Percentiles rank a stretch among this genome's conserved stretches.
phyloP scores from a whole-genome alignment of 2,329 filamentous ascomycete genomes.

The Byssoonygena ceratinophila region DNA sequence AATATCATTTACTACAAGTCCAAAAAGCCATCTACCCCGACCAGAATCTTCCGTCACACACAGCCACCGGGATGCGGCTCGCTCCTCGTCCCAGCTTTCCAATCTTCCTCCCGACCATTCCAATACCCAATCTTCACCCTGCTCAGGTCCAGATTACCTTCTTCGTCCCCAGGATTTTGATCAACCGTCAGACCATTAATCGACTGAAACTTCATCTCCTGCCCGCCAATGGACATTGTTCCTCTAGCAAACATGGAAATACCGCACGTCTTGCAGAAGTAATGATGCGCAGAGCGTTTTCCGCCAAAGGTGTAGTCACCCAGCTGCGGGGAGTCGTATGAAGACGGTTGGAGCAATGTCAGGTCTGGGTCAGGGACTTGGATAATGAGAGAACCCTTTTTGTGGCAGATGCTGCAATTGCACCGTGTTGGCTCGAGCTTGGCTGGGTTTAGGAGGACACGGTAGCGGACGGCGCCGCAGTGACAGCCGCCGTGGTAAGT shows the following conservation, averaged over 20 bases:
- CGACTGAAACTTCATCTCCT: neutral
- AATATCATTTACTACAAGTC: too few relatives aligned
- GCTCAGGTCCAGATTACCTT: constrained; percentile 12
- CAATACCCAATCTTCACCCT: constrained; percentile 14
- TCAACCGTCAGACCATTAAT: constrained; percentile 15
- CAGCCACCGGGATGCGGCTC: constrained; percentile 13
- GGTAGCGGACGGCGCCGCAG: constrained; percentile 15
- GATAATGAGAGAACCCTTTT: constrained; percentile 12
- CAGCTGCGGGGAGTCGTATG: constrained; percentile 7
- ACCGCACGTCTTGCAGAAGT: constrained; percentile 17
- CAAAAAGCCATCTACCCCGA: neutral
- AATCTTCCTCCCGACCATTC: constrained; percentile 11
- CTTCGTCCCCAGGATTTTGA: neutral
- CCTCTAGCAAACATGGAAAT: constrained; percentile 9
- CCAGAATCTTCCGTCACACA: constrained; percentile 6
- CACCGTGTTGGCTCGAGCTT: constrained; percentile 10
- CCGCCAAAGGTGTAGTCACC: constrained; percentile 10
- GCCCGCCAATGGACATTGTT: neutral
- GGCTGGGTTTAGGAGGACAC: constrained; percentile 17
- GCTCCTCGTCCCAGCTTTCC: constrained; percentile 6
- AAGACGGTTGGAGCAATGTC: constrained; percentile 10
- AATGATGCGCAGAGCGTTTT: constrained; percentile 7
- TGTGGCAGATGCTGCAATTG: constrained; percentile 17
- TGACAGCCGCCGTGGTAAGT: constrained; percentile 15
- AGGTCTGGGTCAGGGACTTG: neutral